Base-by-base conservation (phyloP, 2,329 filamentous ascomycete genomes). In the Xenoacremonium recifei region DNA sequence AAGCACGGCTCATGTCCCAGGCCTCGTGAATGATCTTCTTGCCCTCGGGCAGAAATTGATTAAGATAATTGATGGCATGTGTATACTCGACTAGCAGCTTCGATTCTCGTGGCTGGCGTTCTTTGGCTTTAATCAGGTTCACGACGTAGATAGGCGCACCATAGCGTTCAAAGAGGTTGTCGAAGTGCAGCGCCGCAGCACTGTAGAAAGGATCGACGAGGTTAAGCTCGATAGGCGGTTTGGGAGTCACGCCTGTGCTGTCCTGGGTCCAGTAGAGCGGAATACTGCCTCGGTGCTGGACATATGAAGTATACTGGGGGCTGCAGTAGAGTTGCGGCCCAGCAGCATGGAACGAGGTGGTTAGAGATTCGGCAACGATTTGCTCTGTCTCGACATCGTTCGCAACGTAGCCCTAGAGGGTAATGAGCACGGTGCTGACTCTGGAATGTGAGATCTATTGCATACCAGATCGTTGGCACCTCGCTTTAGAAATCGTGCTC, bases 321-420 rank as follows among this genome's bases (percentile, higher is more conserved):
- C 87, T 97, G 5, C 89, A 84, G 62, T 89, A 96, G 10, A 96
- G 77, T 36, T 81, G 82, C 3, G 87, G 88, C 0, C 90, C 92
- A 4, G 93, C 89, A 3, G 88, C 86, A 68, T 99, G 93, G 55
- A 99, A 96, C 0, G 93, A 96, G 1, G 93, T 99, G 1, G 90
- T 96, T 37, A 92, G 73, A 55, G 90, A 89, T 61, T 99, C 93
- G 1, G 91, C 93, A 5, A 99, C 91, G 46, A 99, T 96, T 63
- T 99, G 93, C 66, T 99, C 93, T 1, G 93, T 97, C 67, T 99
- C 95, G 18, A 99, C 93, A 65, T 99, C 95, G 60, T 99, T 99
- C 39, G 93, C 95, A 40, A 99, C 93, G 62, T 95, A 95, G 12
- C 93, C 92, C 61, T 11, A 54, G 51, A 45, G n/a, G 11, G 20